Evolutionary conservation across 257 asterid species (phyloP).

Genomic region (Handroanthus guayacan): DNA sequence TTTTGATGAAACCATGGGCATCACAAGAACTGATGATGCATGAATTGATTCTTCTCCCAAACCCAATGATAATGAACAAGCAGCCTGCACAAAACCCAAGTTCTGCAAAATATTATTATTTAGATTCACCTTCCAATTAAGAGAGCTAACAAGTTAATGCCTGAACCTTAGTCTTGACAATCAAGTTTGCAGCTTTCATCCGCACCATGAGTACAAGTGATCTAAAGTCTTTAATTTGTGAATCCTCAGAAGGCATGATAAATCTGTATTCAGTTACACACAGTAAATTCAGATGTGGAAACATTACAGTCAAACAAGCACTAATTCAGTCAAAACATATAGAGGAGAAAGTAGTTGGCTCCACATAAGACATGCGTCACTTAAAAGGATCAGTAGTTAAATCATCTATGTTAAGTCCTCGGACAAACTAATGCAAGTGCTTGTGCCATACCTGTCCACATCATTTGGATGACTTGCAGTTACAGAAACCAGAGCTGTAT

Average conservation of each 20-base stretch:
- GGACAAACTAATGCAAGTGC: conserved; percentile 15
- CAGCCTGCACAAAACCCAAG: conserved; percentile 61
- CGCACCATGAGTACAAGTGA: conserved; percentile 60
- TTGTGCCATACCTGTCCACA: conserved; percentile 65
- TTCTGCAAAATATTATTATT: conserved; percentile 26
- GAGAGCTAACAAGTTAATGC: conserved; percentile 22
- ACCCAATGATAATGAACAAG: conserved; percentile 75
- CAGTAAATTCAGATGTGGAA: conserved; percentile 19
- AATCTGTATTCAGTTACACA: conserved; percentile 50
- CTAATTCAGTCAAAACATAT: conserved; percentile 9
- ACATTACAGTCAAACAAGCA: conserved; percentile 3
- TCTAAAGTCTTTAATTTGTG: conserved; percentile 68
- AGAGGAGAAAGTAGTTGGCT: conserved; percentile 21
- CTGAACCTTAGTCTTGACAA: conserved; percentile 77
- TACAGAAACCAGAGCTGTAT: conserved; percentile 57
- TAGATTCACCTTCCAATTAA: conserved; percentile 17
- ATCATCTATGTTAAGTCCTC: conserved; percentile 4
- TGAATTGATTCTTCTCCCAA: conserved; percentile 84
- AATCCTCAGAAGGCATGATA: conserved; percentile 57
- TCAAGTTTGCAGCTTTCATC: conserved; percentile 58
- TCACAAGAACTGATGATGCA: conserved; percentile 84
- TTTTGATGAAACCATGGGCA: conserved; percentile 97
- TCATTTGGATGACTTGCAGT: conserved; percentile 59
- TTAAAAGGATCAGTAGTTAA: not conserved
- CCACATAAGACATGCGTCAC: conserved; percentile 5